Base-by-base conservation (phyloP, 306 rosid genomes). In the Cicer arietinum region DNA sequence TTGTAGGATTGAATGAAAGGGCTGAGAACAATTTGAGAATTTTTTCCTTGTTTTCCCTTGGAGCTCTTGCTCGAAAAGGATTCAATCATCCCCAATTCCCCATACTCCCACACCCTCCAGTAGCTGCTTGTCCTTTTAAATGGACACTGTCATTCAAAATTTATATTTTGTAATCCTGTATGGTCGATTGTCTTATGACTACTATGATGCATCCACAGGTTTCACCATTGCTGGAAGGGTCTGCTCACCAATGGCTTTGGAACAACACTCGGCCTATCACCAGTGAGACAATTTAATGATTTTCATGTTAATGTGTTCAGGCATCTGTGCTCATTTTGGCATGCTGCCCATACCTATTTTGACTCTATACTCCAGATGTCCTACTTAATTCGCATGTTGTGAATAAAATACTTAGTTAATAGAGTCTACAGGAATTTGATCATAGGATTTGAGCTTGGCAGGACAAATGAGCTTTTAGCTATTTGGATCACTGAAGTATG, bases 161-260 rank as follows among this genome's bases (percentile, higher is more conserved):
- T 51, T 72, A 60, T 71, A 17, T 50, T 68, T 51, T 58, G 8
- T 42, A 20, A 20, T 46, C 57, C 51, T 70, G 35, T 20, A 22
- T 39, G 13, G 20, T 51, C 71, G 40, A 20, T 54, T 65, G 42
- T 22, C 59, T 45, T 8, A 58, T 80, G 10, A 53, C 82, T 75
- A 62, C 80, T 51, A 14, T 65, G 50, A 66, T 46, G 76, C 71
- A 54, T 77, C 37, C 18, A 5, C 89, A 94, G 98, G 95, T 94
- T 61, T 91, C 98, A 35, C 91, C 96, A 1, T 78, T 94, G 85
- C 77, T 92, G 58, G 92, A 89, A 68, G 97, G 87, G 65, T 85
- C 88, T 67, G 90, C 97, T 72, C 74, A 78, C 69, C 77, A 89
- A 67, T 94, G 98, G 98, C 96, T 94, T 70, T 85, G 93, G 98